Evolutionary conservation across 2,329 filamentous ascomycete genomes (phyloP).

Genomic region (Neurospora crassa): DNA sequence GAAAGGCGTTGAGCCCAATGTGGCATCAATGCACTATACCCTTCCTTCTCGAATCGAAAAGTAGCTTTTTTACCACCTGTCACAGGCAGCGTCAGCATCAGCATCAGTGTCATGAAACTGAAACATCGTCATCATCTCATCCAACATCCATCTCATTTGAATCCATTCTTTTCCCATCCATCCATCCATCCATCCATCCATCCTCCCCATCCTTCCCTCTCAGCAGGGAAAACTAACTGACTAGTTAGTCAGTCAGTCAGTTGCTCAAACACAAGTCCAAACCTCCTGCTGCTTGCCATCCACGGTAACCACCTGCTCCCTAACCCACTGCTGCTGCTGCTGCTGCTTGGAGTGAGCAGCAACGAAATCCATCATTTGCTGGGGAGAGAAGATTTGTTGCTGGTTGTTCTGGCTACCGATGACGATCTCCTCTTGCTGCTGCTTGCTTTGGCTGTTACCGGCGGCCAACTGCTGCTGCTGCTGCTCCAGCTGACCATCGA

Average conservation of each 20-base stretch:
- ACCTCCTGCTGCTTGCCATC: not conserved
- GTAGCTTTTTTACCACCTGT: not conserved
- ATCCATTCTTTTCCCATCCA: not conserved
- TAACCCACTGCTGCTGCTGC: not conserved
- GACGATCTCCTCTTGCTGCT: not conserved
- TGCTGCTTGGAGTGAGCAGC: not conserved
- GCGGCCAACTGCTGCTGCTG: not conserved
- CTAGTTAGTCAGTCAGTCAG: no score
- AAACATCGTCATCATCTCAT: not conserved
- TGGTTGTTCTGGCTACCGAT: not conserved
- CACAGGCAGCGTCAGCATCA: no score
- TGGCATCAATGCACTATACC: not conserved
- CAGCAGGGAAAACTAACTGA: no score
- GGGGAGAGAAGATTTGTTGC: not conserved
- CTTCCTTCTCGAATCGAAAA: not conserved
- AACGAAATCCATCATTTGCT: not conserved
- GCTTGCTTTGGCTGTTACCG: not conserved
- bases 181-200: no score
- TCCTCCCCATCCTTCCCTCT: not conserved
- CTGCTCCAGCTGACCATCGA: not conserved
- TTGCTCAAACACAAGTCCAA: not conserved
- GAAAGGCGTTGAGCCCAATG: not conserved
- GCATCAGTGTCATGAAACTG: not conserved
- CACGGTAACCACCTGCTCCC: not conserved
- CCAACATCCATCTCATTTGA: not conserved